Evolutionary conservation across 2,329 filamentous ascomycete species (phyloP).

Genomic region (Acrocalymma vagum): DNA sequence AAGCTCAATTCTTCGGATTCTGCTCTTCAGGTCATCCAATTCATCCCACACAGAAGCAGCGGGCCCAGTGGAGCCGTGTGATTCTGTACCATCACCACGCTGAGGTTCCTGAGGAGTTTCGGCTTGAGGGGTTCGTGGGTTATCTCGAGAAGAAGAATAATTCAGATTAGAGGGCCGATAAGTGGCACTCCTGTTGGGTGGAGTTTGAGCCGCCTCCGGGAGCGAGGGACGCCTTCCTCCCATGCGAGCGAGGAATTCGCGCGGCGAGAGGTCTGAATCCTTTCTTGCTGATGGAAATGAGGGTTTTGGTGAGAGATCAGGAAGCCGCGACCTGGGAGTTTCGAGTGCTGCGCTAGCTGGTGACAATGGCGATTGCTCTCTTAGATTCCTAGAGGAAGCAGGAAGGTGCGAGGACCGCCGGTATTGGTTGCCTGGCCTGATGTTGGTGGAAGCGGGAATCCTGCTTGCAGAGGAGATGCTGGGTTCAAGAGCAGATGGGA

Average conservation of each 20-base stretch:
- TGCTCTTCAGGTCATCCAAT: constrained; percentile 91
- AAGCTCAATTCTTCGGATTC: constrained; percentile 88
- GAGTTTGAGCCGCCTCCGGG: constrained; percentile 40
- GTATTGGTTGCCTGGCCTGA: constrained; percentile 29
- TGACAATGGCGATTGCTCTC: constrained; percentile 37
- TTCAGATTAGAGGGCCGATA: constrained; percentile 49
- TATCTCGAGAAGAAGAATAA: constrained; percentile 41
- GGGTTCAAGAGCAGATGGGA: constrained; percentile 37
- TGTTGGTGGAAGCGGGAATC: constrained; percentile 36
- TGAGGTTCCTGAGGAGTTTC: constrained; percentile 35
- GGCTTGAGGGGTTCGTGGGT: constrained; percentile 33
- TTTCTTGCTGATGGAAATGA: constrained; percentile 33
- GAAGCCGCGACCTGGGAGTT: constrained; percentile 30
- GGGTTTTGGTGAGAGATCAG: constrained; percentile 38
- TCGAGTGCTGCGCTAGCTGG: constrained; percentile 32
- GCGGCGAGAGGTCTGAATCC: constrained; percentile 41
- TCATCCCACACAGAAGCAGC: constrained; percentile 98
- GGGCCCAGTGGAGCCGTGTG: constrained; percentile 84
- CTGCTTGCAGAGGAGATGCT: constrained; percentile 37
- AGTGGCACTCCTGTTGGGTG: constrained; percentile 38
- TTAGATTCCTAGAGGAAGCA: constrained; percentile 31
- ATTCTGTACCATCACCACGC: constrained; percentile 69
- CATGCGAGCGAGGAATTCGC: constrained; percentile 43
- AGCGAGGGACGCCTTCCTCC: constrained; percentile 38
- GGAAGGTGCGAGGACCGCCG: constrained; percentile 43